Percentiles rank a stretch among this genome's conserved stretches.
Conservation (phyloP, 169 alveolate genomes). For the Babesia ovata region DNA sequence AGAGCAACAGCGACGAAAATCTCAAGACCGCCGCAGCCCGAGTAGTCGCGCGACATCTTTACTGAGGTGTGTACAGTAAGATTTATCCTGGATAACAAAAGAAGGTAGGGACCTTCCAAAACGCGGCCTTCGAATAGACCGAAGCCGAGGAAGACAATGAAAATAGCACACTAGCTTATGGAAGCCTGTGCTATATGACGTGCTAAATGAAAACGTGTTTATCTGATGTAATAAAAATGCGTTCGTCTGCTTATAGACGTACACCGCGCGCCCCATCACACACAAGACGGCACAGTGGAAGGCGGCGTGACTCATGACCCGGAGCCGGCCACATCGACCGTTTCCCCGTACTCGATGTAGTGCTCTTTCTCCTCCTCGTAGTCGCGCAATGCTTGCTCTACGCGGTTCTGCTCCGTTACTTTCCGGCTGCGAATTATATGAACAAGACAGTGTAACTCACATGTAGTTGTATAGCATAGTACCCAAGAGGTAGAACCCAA, state of each 20-base stretch:
- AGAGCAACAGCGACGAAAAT: slow-evolving; percentile 56
- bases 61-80: too few relatives aligned
- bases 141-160: too few relatives aligned
- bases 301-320: slow-evolving; percentile 3
- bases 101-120: too few relatives aligned
- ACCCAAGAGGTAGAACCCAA: slow-evolving; percentile 35
- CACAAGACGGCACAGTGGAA: too few relatives aligned
- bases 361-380: slow-evolving; percentile 60
- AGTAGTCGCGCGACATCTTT: slow-evolving; percentile 7
- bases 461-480: slow-evolving; percentile 43
- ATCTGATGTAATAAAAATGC: too few relatives aligned
- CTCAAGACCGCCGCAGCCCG: slow-evolving; percentile 40
- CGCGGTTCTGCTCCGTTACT: slow-evolving; percentile 44
- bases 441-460: slow-evolving; percentile 4
- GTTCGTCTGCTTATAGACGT: too few relatives aligned
- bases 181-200: too few relatives aligned
- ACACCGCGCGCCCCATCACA: too few relatives aligned
- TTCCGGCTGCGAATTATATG: slow-evolving; percentile 21
- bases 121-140: too few relatives aligned
- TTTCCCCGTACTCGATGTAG: slow-evolving; percentile 66
- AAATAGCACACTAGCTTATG: too few relatives aligned
- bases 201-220: too few relatives aligned
- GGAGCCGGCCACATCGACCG: slow-evolving; percentile 28
- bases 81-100: too few relatives aligned
- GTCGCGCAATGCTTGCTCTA: slow-evolving; percentile 46